Percentiles rank a stretch among this genome's conserved stretches.
phyloP scores from a whole-genome alignment of 2,329 filamentous ascomycete species.

The Paecilomyces sp. region DNA sequence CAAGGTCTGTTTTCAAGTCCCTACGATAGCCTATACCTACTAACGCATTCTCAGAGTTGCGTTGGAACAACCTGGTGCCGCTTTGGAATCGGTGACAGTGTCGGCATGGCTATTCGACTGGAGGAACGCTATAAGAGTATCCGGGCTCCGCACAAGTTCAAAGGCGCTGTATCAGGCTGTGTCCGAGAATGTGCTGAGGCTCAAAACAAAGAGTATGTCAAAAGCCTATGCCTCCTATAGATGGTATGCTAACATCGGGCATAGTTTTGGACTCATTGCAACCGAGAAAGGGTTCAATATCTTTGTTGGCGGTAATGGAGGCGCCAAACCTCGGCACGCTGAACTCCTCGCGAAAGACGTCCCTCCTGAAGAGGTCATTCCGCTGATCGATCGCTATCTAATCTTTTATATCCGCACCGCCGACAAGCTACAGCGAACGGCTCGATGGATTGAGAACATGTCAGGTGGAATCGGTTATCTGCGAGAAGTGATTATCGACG shows the following conservation, averaged over 20 bases:
- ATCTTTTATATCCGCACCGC: conserved; percentile 93
- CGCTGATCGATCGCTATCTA: conserved; percentile 80
- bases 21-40: neutral
- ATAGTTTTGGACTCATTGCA: conserved; percentile 78
- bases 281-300: conserved; percentile 93
- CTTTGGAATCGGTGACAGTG: conserved; percentile 81
- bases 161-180: conserved; percentile 82
- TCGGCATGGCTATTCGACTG: conserved; percentile 79
- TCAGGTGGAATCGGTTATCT: conserved; percentile 81
- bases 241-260: neutral
- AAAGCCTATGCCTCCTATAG: neutral
- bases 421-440: conserved; percentile 82
- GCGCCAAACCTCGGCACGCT: conserved; percentile 73
- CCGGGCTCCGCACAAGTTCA: conserved; percentile 82
- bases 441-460: conserved; percentile 76
- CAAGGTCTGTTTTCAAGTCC: conserved; percentile 44
- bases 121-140: conserved; percentile 92
- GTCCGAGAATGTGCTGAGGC: conserved; percentile 91
- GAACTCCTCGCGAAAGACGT: conserved; percentile 84
- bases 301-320: conserved; percentile 83
- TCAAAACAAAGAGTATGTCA: conserved; percentile 74
- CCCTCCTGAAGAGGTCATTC: conserved; percentile 70
- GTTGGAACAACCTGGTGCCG: conserved; percentile 89
- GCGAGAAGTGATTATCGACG: conserved; percentile 72
- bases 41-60: conserved; percentile 53